Percentiles rank a stretch among this genome's conserved stretches.
These are phyloP conservation scores for Staphylotrichum longicolle DNA, from an alignment of 495 filamentous ascomycete species.

Conservation along the genomic window DNA sequence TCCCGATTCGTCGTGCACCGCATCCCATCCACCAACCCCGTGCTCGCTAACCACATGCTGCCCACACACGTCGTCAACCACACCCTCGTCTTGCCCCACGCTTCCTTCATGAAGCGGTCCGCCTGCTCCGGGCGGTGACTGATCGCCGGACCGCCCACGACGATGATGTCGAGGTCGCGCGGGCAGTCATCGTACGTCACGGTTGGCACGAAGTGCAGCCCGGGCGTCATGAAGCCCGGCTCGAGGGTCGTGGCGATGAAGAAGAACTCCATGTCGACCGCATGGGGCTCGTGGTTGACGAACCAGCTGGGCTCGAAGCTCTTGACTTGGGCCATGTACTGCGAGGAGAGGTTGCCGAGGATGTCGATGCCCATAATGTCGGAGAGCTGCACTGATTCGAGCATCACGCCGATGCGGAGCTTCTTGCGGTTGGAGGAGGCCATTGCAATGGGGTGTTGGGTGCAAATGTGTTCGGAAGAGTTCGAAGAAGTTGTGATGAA, in stretches of 20 bases:
- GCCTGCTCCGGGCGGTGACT: neutral
- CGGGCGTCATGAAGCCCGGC: slow-evolving; percentile 16
- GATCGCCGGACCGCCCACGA: neutral
- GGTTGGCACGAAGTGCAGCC: slow-evolving; percentile 13
- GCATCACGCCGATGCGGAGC: slow-evolving; percentile 28
- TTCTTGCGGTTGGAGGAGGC: slow-evolving; percentile 5
- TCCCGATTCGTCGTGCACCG: slow-evolving; percentile 5
- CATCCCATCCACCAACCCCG: neutral
- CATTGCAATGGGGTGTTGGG: neutral
- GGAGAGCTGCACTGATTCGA: slow-evolving; percentile 27
- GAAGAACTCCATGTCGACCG: slow-evolving; percentile 27
- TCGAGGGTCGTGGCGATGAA: slow-evolving; percentile 28
- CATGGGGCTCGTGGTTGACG: slow-evolving; percentile 7
- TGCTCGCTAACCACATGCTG: slow-evolving; percentile 7
- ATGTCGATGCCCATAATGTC: slow-evolving; percentile 31
- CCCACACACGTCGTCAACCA: slow-evolving; percentile 20
- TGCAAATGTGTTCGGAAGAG: neutral
- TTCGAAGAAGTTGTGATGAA: too few relatives aligned
- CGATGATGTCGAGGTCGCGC: neutral
- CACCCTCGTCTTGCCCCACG: slow-evolving; percentile 5
- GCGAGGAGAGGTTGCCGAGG: slow-evolving; percentile 25
- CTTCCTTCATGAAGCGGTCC: slow-evolving; percentile 4
- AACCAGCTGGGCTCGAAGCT: slow-evolving; percentile 5
- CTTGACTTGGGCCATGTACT: slow-evolving; percentile 18
- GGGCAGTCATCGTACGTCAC: slow-evolving; percentile 6